A percentile compares a stretch with the other conserved stretches of the same genome.
phyloP scores from a whole-genome alignment of 2,329 filamentous ascomycete species.

The Karstenula rhodostoma region DNA sequence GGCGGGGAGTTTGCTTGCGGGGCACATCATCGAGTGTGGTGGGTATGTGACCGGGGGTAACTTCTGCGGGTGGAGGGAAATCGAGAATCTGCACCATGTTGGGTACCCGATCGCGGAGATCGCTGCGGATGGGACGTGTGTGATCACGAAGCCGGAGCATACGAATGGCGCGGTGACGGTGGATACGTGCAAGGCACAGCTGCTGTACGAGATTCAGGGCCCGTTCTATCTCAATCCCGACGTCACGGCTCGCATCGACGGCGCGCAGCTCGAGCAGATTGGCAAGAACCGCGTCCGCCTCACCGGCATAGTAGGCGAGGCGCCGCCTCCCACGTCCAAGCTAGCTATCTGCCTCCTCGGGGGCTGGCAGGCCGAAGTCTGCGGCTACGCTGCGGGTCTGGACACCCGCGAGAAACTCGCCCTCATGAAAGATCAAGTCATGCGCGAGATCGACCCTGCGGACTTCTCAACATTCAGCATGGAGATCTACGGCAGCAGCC shows the following conservation, averaged over 20 bases:
- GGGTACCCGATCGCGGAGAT: constrained; percentile 29
- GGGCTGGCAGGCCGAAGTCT: constrained; percentile 37
- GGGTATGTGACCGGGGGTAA: constrained; percentile 44
- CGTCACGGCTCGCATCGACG: constrained; percentile 23
- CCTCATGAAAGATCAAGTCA: constrained; percentile 26
- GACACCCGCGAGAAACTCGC: constrained; percentile 26
- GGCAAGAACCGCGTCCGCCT: constrained; percentile 36
- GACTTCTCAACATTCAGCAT: constrained; percentile 29
- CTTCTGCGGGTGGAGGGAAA: constrained; percentile 49
- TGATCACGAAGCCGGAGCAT: constrained; percentile 39
- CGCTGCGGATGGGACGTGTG: constrained; percentile 15
- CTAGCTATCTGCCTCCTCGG: constrained; percentile 28
- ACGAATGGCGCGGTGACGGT: constrained; percentile 48
- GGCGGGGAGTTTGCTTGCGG: constrained; percentile 48
- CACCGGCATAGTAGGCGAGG: constrained; percentile 49
- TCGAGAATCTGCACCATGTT: constrained; percentile 34
- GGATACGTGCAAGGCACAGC: constrained; percentile 61
- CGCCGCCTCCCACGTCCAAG: constrained; percentile 61
- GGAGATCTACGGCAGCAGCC: constrained; percentile 29
- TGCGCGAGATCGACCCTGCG: constrained; percentile 14
- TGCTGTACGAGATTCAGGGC: constrained; percentile 52
- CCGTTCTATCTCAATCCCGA: constrained; percentile 26
- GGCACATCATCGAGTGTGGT: constrained; percentile 52
- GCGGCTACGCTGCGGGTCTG: constrained; percentile 27
- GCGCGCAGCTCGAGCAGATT: constrained; percentile 16